Evolutionary conservation across 805 yeast genomes (phyloP), one percentile per base, ranked within the genome.

Genomic region (Saccharomycopsis malanga): DNA sequence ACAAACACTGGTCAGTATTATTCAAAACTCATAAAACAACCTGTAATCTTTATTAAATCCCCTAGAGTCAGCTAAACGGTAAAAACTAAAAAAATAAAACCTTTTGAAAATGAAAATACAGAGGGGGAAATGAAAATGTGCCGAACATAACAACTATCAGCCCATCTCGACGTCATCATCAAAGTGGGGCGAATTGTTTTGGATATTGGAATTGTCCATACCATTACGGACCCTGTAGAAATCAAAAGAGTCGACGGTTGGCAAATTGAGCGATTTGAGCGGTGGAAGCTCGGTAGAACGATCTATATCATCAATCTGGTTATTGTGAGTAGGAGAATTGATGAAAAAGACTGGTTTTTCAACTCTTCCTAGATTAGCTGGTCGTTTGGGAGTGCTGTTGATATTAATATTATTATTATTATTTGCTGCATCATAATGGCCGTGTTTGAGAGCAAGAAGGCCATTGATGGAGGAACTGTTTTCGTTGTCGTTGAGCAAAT

Each of bases 181-280:
- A n/a, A n/a, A n/a, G n/a, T n/a, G n/a, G n/a, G n/a, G n/a, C n/a
- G n/a, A n/a, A n/a, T n/a, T n/a, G n/a, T n/a, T n/a, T n/a, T 20
- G 24, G 7, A n/a, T 18, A 17, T 22, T 34, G 21, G 25, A 4
- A 25, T 27, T 27, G 10, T 27, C 12, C 12, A 9, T 7, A 27
- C 30, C 30, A 27, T 27, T 7, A 27, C 12, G 12, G 30, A 7
- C 30, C 30, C 30, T 27, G 30, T 27, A 27, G 12, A 10, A 5
- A 4, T 25, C 40, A 44, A 35, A 37, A 23, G 36, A n/a, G 12
- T 44, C 42, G 4, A 36, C 42, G 25, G 50, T 53, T 12, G 54
- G 39, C 22, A 54, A 37, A 14, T 54, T 58, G 37, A 58, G 53
- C 2, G 62, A 58, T 39, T 57, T 59, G 39, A 58, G 57, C 12